Percentiles rank a stretch among this genome's conserved stretches.
Conservation (phyloP, 2,329 filamentous ascomycete genomes). For the Cladophialophora bantiana region DNA sequence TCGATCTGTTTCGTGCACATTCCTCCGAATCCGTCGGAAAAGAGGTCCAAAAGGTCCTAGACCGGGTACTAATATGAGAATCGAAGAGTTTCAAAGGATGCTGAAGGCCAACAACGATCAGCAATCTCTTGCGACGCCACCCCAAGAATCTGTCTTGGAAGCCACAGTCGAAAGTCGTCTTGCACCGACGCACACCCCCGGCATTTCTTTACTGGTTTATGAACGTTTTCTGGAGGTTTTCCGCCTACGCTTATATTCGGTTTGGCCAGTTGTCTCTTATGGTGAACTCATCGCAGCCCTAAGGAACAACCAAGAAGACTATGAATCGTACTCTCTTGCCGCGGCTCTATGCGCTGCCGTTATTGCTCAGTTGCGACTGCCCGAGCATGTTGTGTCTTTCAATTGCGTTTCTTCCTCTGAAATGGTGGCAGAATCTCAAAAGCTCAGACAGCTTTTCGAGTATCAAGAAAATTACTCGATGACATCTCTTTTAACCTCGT, state of each 20-base stretch:
- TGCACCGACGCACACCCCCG: too few relatives aligned
- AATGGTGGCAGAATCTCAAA: conserved; percentile 10
- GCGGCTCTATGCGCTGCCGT: conserved; percentile 20
- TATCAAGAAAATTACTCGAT: conserved; percentile 19
- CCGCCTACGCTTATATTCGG: conserved; percentile 10
- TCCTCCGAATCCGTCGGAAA: conserved; percentile 17
- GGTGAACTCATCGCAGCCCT: conserved; percentile 9
- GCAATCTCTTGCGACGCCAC: conserved; percentile 1
- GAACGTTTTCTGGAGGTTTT: conserved; percentile 11
- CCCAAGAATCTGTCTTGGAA: neutral
- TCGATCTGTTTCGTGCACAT: conserved; percentile 11
- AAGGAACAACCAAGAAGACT: conserved; percentile 6
- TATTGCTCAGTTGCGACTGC: conserved; percentile 20
- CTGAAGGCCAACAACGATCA: conserved; percentile 3
- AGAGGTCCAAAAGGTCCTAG: conserved; percentile 19
- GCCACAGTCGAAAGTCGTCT: neutral
- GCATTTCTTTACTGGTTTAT: conserved; percentile 6
- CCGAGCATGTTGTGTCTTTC: conserved; percentile 3
- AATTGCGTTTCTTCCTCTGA: conserved; percentile 12
- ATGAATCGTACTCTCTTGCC: conserved; percentile 16
- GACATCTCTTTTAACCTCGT: conserved; percentile 53
- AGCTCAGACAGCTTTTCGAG: conserved; percentile 13
- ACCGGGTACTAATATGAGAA: conserved; percentile 13
- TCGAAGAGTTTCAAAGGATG: conserved; percentile 17
- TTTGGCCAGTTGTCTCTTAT: conserved; percentile 12